Evolutionary conservation across 768 basidiomycete species (phyloP).

Genomic region (Russula sp.): DNA sequence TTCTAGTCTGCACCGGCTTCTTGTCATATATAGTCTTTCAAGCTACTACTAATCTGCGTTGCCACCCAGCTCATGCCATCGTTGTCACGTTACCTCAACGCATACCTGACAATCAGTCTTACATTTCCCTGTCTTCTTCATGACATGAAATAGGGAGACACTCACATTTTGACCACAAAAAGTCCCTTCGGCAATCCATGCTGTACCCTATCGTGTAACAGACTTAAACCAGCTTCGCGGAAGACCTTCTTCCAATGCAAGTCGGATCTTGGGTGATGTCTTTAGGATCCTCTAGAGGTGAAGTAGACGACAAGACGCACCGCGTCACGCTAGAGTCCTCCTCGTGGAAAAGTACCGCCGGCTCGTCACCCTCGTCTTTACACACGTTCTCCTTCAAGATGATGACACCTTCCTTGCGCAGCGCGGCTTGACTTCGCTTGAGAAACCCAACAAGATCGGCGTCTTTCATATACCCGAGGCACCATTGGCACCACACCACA

Average conservation of each 20-base stretch:
- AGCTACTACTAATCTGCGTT: background rate
- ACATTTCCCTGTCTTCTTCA: background rate
- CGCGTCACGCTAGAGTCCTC: conserved; percentile 88
- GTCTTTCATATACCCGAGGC: conserved; percentile 81
- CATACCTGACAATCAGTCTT: conserved; percentile 42
- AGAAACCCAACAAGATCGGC: conserved; percentile 74
- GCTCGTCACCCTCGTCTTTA: conserved; percentile 48
- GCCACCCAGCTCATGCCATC: background rate
- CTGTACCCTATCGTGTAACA: conserved; percentile 74
- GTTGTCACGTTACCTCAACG: conserved; percentile 38
- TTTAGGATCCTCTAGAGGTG: background rate
- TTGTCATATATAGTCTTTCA: background rate
- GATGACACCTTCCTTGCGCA: conserved; percentile 60
- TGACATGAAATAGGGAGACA: conserved; percentile 10
- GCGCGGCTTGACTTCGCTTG: conserved; percentile 49
- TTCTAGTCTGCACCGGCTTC: background rate
- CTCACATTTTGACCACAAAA: conserved; percentile 83
- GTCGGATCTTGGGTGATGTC: conserved; percentile 58
- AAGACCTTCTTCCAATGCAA: conserved; percentile 76
- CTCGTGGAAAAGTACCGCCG: conserved; percentile 64
- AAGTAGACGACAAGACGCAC: conserved; percentile 35
- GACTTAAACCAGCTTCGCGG: conserved; percentile 57
- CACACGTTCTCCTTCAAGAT: conserved; percentile 93
- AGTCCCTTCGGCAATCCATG: conserved; percentile 76
- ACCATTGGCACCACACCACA: conserved; percentile 97